A percentile compares a stretch with the other conserved stretches of the same genome.
phyloP scores from a whole-genome alignment of 345 rosid species.

The Hevea brasiliensis region DNA sequence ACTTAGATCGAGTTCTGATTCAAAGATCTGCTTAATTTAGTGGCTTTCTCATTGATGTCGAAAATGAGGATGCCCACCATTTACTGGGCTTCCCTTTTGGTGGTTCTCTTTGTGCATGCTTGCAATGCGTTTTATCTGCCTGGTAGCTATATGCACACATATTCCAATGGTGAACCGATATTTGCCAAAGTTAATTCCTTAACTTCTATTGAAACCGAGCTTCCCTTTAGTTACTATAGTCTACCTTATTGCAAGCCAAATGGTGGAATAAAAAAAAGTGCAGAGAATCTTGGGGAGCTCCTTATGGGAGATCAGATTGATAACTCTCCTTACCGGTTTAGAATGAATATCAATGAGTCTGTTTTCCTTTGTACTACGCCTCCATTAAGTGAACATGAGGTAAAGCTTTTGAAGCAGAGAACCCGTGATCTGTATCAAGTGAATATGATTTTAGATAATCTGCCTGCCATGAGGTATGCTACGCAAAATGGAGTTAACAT shows the following conservation, averaged over 20 bases:
- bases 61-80: constrained; percentile 35
- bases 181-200: constrained; percentile 78
- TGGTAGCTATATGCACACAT: constrained; percentile 85
- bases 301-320: constrained; percentile 93
- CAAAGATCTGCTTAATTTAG: constrained; percentile 15
- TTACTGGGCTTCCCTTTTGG: constrained; percentile 39
- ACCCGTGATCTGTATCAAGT: constrained; percentile 80
- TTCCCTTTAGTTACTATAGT: constrained; percentile 78
- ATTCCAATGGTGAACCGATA: constrained; percentile 47
- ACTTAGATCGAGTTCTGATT: not conserved
- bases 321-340: constrained; percentile 76
- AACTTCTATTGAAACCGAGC: constrained; percentile 89
- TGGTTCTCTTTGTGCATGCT: constrained; percentile 39
- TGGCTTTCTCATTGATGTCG: not conserved
- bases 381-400: constrained; percentile 64
- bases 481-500: constrained; percentile 66
- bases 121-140: constrained; percentile 81
- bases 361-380: constrained; percentile 65
- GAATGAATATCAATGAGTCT: constrained; percentile 67
- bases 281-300: constrained; percentile 89
- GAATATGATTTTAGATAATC: constrained; percentile 80
- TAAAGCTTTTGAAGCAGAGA: constrained; percentile 84
- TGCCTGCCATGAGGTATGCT: constrained; percentile 77
- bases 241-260: constrained; percentile 70
- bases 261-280: constrained; percentile 64